Conservation (phyloP, 1,139 yeast species). For the Kodamaea plutei region DNA sequence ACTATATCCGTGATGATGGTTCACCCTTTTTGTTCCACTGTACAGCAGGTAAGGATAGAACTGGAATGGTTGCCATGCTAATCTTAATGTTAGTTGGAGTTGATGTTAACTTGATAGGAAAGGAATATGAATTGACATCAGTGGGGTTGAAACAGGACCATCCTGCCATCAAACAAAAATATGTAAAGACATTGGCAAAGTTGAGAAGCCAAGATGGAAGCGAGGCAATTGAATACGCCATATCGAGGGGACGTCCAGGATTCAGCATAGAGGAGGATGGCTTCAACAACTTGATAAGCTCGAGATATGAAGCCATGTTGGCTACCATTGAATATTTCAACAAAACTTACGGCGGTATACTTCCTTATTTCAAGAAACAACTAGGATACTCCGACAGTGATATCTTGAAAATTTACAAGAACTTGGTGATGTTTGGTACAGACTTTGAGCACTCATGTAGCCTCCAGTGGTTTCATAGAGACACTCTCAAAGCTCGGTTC, state of each 20-base stretch:
- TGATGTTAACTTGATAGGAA: conserved; percentile 59
- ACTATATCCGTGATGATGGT: conserved; percentile 50
- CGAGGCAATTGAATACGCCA: conserved; percentile 24
- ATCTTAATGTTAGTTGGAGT: conserved; percentile 62
- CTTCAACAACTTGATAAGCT: conserved; percentile 55
- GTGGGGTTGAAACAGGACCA: conserved; percentile 57
- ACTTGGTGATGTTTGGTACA: conserved; percentile 31
- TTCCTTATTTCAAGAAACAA: conserved; percentile 42
- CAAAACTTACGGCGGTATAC: conserved; percentile 52
- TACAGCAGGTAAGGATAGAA: conserved; percentile 85
- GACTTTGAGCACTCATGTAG: conserved; percentile 17
- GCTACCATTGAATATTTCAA: conserved; percentile 52
- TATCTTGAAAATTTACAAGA: conserved; percentile 43
- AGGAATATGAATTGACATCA: conserved; percentile 72
- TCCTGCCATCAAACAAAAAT: conserved; percentile 32
- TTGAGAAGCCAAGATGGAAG: conserved; percentile 23
- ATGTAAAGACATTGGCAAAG: conserved; percentile 26
- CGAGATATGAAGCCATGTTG: conserved; percentile 71
- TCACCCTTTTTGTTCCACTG: conserved; percentile 66
- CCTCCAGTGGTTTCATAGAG: conserved; percentile 26
- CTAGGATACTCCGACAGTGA: conserved; percentile 50
- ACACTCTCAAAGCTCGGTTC: conserved; percentile 13
- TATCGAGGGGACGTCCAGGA: conserved; percentile 32
- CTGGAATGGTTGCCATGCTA: conserved; percentile 72
- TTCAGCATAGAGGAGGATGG: conserved; percentile 48